These are phyloP conservation scores for Aspergillus tanneri DNA, from an alignment of 2,329 filamentous ascomycete genomes.

Conservation along the genomic window DNA sequence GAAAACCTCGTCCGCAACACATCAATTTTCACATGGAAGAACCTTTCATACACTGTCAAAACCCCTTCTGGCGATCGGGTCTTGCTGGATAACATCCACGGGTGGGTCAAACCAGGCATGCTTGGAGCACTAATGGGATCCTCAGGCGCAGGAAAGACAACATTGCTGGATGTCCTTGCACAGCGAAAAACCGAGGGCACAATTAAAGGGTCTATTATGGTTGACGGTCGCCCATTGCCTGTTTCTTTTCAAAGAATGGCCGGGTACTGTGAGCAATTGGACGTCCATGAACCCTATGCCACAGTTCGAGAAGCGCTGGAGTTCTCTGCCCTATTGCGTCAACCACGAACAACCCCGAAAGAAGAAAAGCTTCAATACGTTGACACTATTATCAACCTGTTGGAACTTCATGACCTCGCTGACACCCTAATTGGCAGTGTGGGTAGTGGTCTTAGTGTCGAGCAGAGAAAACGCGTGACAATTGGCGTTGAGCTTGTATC, in stretches of 20 bases:
- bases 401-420: constrained; percentile 61
- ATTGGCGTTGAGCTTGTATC: constrained; percentile 70
- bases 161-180: constrained; percentile 69
- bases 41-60: constrained; percentile 68
- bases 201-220: constrained; percentile 61
- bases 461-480: constrained; percentile 66
- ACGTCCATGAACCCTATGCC: constrained; percentile 64
- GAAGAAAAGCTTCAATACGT: constrained; percentile 63
- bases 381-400: constrained; percentile 60
- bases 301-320: constrained; percentile 64
- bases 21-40: constrained; percentile 70
- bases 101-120: constrained; percentile 72
- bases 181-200: constrained; percentile 65
- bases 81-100: constrained; percentile 66
- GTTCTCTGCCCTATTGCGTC: constrained; percentile 64
- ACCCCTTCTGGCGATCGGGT: constrained; percentile 53
- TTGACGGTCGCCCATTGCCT: constrained; percentile 60
- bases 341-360: constrained; percentile 50
- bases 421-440: constrained; percentile 57
- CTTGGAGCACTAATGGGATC: constrained; percentile 76
- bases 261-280: constrained; percentile 66
- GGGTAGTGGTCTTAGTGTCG: constrained; percentile 53
- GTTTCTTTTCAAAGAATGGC: constrained; percentile 63
- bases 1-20: constrained; percentile 58
- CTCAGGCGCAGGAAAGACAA: constrained; percentile 73